These are phyloP conservation scores for Fusarium domesticum DNA, from an alignment of 2,329 filamentous ascomycete genomes.

Conservation along the genomic window DNA sequence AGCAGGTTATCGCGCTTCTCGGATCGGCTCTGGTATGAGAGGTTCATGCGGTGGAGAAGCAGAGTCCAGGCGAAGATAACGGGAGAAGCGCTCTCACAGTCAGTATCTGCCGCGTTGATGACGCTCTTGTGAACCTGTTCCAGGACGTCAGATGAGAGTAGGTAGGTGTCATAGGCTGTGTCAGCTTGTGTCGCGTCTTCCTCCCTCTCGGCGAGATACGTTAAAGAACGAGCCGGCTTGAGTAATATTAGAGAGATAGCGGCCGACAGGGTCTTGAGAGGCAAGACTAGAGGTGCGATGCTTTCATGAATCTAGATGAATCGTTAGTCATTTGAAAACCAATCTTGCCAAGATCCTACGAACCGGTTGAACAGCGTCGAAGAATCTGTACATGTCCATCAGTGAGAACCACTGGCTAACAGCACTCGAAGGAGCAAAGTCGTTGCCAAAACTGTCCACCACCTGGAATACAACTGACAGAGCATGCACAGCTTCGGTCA, in stretches of 20 bases:
- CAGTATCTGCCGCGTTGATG: slow-evolving; percentile 53
- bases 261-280: slow-evolving; percentile 67
- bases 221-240: slow-evolving; percentile 58
- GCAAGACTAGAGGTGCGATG: slow-evolving; percentile 51
- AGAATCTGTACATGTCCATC: slow-evolving; percentile 65
- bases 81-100: slow-evolving; percentile 64
- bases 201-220: slow-evolving; percentile 39
- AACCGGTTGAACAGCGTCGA: slow-evolving; percentile 56
- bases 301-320: slow-evolving; percentile 36
- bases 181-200: slow-evolving; percentile 37
- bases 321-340: slow-evolving; percentile 16
- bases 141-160: slow-evolving; percentile 68
- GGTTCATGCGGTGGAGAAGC: slow-evolving; percentile 66
- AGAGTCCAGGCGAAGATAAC: slow-evolving; percentile 80
- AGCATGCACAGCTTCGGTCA: slow-evolving; percentile 70
- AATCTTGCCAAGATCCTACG: slow-evolving; percentile 11
- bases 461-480: slow-evolving; percentile 72
- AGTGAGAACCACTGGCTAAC: slow-evolving; percentile 73
- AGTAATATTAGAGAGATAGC: slow-evolving; percentile 71
- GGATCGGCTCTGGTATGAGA: slow-evolving; percentile 59
- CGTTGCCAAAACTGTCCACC: slow-evolving; percentile 55
- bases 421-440: slow-evolving; percentile 56
- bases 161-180: slow-evolving; percentile 53
- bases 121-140: slow-evolving; percentile 71
- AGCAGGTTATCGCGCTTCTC: slow-evolving; percentile 58